Base-by-base conservation (phyloP, 371 early-diverging fungal species). In the Rhizomucor miehei region DNA sequence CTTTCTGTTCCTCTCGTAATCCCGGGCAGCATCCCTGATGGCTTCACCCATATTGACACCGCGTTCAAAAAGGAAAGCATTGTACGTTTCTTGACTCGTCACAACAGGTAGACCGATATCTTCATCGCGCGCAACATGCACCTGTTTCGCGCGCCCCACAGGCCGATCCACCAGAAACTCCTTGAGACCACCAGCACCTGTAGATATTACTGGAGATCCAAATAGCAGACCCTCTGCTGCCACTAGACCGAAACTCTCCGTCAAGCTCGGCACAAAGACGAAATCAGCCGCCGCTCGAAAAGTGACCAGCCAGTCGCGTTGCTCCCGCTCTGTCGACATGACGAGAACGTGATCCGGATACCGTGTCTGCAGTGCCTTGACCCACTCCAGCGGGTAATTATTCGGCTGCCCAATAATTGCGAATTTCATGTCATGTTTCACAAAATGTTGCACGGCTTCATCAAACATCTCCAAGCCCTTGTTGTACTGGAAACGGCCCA, bases 201-300 rank as follows among this genome's bases (percentile, higher is more conserved):
- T 75, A 0, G 84, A 79, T 29, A 86, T 79, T 5, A 81, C 73
- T 14, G 80, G 67, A 1, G 82, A 63, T 34, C 86, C 86, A 65
- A 83, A 86, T 19, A 84, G 50, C 43, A 86, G 60, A 3, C 84
- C 86, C 48, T 84, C 82, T 0, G 74, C 81, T 11, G 82, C 77
- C 6, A 78, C 73, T 2, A 79, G 54, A 0, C 81, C 82, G 57
- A 77, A 73, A 41, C 73, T 77, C 47, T 77, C 77, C 0, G 77
- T 73, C 35, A 73, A 45, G 11, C 78, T 76, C 1, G 86, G 85
- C 3, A 81, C 78, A 54, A 83, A 67, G 0, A 75, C 59, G 52
- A 83, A 77, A 64, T 86, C 86, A n/a, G 86, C 82, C 6, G 86
- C 85, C 2, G 79, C 75, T 36, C 85, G 74, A 58, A 65, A 77